Base-by-base conservation (phyloP, 1,284 basidiomycete genomes). In the Fomitopsis palustris region DNA sequence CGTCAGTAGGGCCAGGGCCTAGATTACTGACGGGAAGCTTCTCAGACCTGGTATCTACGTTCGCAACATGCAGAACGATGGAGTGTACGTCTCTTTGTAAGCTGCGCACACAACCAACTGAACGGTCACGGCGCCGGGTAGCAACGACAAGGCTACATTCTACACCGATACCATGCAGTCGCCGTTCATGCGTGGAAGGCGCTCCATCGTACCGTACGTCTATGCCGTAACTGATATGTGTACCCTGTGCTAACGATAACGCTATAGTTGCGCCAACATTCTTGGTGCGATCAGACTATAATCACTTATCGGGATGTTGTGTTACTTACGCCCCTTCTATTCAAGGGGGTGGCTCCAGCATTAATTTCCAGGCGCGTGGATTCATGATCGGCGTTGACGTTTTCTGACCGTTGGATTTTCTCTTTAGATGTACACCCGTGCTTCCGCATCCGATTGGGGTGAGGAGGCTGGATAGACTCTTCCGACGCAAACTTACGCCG, bases 61-160 rank as follows among this genome's bases (percentile, higher is more conserved):
- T 57, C 81, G 73, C 70, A 88, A 87, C 69, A 88, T 88, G 86
- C 84, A 87, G 70, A 76, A 75, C 16, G 81, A 88, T 66, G 86
- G 85, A 67, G 74, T 87, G 86, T 86, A 68, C 65, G 83, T 66
- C 2, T 17, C 21, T 21, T 2, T 54, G 16, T 43, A 35, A 53
- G 14, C 29, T 3, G 16, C 21, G 8, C 31, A 27, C 23, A 0
- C 12, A 21, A n/a, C 14, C 35, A 1, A 10, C 31, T 41, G 6
- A 19, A 16, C 47, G 14, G 9, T 29, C 9, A 17, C n/a, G 51
- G 17, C 54, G 54, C 0, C 57, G 8, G 1, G 8, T 58, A 88
- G 86, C 64, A 88, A 87, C 69, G 86, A 88, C 72, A 88, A 88
- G 73, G 86, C 85, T 1, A 88, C 83, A 3, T 88, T 89, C 75